Conservation (phyloP, 441 rosid species). For the Adansonia grandidieri region DNA sequence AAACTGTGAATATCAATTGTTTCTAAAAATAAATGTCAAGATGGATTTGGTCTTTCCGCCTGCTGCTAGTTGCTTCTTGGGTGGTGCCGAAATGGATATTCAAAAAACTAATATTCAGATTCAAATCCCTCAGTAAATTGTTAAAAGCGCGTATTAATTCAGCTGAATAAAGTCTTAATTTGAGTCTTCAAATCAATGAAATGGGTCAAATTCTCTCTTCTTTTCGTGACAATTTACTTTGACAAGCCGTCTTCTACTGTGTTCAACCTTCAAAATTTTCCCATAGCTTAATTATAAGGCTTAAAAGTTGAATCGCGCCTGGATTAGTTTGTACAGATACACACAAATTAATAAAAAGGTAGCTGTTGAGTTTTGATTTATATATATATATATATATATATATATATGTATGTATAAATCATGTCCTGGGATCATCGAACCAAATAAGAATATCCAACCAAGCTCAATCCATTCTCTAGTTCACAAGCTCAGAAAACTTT, state of each 20-base stretch:
- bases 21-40: too few relatives aligned
- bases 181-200: not conserved
- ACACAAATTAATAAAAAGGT: not conserved
- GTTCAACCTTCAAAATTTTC: not conserved
- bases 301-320: not conserved
- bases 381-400: too few relatives aligned
- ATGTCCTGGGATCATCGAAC: not conserved
- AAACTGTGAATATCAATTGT: too few relatives aligned
- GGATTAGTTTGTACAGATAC: not conserved
- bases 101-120: not conserved
- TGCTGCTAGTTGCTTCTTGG: not conserved
- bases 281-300: not conserved
- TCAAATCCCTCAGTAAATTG: not conserved
- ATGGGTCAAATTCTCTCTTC: slow-evolving; percentile 9
- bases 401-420: too few relatives aligned
- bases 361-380: too few relatives aligned
- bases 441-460: slow-evolving; percentile 2
- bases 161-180: not conserved
- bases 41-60: not conserved
- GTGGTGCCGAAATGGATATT: not conserved
- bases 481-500: not conserved
- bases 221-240: slow-evolving; percentile 14
- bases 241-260: slow-evolving; percentile 13
- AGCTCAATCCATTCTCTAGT: not conserved
- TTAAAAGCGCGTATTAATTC: slow-evolving; percentile 5